Evolutionary conservation across 495 filamentous ascomycete genomes (phyloP), one percentile per base, ranked within the genome.

Genomic region (Penicillium ucsense): DNA sequence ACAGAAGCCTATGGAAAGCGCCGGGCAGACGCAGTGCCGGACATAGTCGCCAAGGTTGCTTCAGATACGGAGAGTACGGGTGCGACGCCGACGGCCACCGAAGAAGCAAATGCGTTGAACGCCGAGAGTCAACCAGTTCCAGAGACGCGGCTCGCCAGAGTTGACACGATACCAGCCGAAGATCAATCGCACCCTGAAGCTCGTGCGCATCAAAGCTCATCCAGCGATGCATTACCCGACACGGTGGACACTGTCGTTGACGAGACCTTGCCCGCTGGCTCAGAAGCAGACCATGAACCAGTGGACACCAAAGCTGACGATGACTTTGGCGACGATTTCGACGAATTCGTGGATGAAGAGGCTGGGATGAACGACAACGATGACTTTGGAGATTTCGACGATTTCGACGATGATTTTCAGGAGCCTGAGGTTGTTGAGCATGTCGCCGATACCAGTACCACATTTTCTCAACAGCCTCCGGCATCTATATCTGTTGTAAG

Each of bases 381-480:
- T 52, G 89, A 92, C 65, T 91, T 41, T 31, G 39, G 39, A 3
- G 41, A 43, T 12, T 43, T 91, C 74, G 88, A 81, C 42, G 89
- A 94, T 63, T 97, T 97, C 70, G 88, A 86, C 59, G 87, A 91
- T 57, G 88, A 79, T 40, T 89, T 89, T 68, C 79, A 88, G 67
- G 73, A 85, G 57, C 69, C 77, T 49, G 72, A 74, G 45, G 56
- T 61, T 54, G 51, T 62, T 47, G 71, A 72, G 35, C 51, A 58
- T 46, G 64, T 66, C 46, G 38, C 54, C 31, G 43, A 45, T 29
- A 47, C 53, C 11, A 43, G 38, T 31, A 56, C 6, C 37, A 38
- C 45, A 34, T 44, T 60, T 44, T 45, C 73, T 56, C 65, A 71
- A 31, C 66, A 72, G 41, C 63, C 65, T 53, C 43, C 64, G 58